Base-by-base conservation (phyloP, 2,329 filamentous ascomycete genomes). In the Ilyonectria mors-panacis region DNA sequence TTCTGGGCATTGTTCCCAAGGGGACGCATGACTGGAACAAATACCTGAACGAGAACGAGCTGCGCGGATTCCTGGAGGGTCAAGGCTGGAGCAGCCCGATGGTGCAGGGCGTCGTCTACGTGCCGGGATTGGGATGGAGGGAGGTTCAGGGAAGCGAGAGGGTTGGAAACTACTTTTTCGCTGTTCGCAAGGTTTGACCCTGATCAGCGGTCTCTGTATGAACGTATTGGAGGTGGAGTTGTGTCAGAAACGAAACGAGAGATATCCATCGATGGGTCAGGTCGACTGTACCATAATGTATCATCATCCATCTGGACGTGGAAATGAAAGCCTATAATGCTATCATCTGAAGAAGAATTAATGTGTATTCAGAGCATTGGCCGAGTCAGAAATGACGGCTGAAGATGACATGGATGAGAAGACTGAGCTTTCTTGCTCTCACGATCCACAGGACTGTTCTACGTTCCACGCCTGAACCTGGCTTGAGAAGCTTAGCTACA, bases 1-100 rank as follows among this genome's bases (percentile, higher is more conserved):
- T 98, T 65, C 75, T 97, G 78, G 86, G 93, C 6, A 94, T 98
- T 68, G 96, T 99, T 63, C 96, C 96, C 10, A 89, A 88, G 70
- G 96, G 96, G 2, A 99, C 96, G 53, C 96, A 99, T 82, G 94
- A 98, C 80, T 99, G 96, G 96, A 86, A 87, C 69, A 97, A 98
- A 84, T 99, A 98, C 82, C 91, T 99, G 72, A 96, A 98, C 78
- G 93, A 93, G 70, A 85, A 88, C 15, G 95, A 98, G 85, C 80
- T 97, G 76, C 83, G 87, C 73, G 82, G 79, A 1, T 85, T 87
- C 78, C 88, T 91, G 71, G 79, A 83, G 60, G 81, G 79, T 63
- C 83, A 83, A 71, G 80, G 83, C 67, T 95, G 92, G 91, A 86
- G 85, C 79, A 85, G 77, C 73, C 86, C 86, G 44, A 83, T 84